Evolutionary conservation across 306 rosid species (phyloP).

Genomic region (Quercus glauca): DNA sequence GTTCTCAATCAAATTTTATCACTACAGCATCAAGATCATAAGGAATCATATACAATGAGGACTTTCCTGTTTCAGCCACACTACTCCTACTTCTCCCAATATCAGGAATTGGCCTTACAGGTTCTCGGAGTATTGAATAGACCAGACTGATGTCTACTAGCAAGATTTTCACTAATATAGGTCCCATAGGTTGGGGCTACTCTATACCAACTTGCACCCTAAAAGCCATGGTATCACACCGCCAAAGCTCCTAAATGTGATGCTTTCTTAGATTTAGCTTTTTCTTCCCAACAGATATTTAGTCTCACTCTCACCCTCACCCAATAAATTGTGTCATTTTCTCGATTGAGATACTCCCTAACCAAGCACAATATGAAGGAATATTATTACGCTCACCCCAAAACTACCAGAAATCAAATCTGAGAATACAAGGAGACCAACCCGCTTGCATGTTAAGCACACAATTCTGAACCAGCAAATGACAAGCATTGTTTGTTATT

Average conservation of each 20-base stretch:
- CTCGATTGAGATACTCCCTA: slow-evolving; percentile 16
- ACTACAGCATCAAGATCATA: neutral
- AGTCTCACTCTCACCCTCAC: slow-evolving; percentile 18
- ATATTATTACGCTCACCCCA: slow-evolving; percentile 6
- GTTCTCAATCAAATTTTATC: neutral
- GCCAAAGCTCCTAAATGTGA: slow-evolving; percentile 36
- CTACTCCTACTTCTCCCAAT: neutral
- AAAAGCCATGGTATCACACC: slow-evolving; percentile 57
- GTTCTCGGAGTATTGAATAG: slow-evolving; percentile 28
- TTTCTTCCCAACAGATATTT: slow-evolving; percentile 32
- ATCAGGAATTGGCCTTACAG: slow-evolving; percentile 12
- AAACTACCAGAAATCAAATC: neutral
- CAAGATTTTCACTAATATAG: slow-evolving; percentile 28
- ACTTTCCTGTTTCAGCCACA: neutral
- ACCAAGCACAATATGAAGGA: neutral
- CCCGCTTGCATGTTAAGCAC: neutral
- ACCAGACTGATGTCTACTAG: slow-evolving; percentile 45
- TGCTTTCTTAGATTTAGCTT: slow-evolving; percentile 25
- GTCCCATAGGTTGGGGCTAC: slow-evolving; percentile 57
- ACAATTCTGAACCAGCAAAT: neutral
- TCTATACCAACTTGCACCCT: slow-evolving; percentile 54
- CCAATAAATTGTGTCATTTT: slow-evolving; percentile 18
- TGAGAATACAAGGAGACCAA: neutral
- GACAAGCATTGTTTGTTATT: neutral
- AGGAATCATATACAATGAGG: slow-evolving; percentile 3